A percentile compares a stretch with the other conserved stretches of the same genome.
Evolutionary conservation across 306 rosid species (phyloP).

Genomic region (Cyclanthera cordifolia): DNA sequence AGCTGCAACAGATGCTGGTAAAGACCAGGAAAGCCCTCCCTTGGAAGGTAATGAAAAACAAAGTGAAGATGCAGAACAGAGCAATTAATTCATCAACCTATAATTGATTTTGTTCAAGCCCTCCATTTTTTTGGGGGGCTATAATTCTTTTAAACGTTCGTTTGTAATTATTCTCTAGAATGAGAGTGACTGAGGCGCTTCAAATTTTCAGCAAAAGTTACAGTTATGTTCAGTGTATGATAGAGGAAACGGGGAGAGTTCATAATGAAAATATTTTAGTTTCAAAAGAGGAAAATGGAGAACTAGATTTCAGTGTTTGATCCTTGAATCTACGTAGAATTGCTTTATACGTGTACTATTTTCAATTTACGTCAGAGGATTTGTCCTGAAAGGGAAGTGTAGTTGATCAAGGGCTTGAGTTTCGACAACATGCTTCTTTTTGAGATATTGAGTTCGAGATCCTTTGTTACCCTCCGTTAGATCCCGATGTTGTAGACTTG

Average conservation of each 20-base stretch:
- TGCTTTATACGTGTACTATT: too few species aligned
- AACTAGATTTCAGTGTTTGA: background rate
- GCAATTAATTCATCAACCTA: constrained; percentile 10
- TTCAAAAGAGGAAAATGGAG: background rate
- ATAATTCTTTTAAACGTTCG: constrained; percentile 3
- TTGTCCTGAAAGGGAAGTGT: too few species aligned
- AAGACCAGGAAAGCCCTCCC: constrained; percentile 24
- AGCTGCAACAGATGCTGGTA: constrained; percentile 23
- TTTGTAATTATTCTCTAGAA: constrained; percentile 18
- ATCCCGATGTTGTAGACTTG: too few species aligned
- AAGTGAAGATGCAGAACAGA: constrained; percentile 18
- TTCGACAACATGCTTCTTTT: too few species aligned
- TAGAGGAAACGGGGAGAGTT: constrained; percentile 6
- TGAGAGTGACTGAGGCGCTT: background rate
- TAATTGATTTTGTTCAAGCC: constrained; percentile 20
- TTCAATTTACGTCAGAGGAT: too few species aligned
- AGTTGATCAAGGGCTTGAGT: too few species aligned
- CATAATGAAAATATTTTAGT: constrained; percentile 2
- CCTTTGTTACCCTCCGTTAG: too few species aligned
- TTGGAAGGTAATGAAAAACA: constrained; percentile 26
- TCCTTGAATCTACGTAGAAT: background rate
- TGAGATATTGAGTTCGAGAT: too few species aligned
- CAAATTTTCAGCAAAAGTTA: background rate
- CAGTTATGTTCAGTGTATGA: constrained; percentile 1
- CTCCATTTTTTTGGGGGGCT: background rate